Evolutionary conservation across 2,329 filamentous ascomycete genomes (phyloP).

Genomic region (Triangularia verruculosa): DNA sequence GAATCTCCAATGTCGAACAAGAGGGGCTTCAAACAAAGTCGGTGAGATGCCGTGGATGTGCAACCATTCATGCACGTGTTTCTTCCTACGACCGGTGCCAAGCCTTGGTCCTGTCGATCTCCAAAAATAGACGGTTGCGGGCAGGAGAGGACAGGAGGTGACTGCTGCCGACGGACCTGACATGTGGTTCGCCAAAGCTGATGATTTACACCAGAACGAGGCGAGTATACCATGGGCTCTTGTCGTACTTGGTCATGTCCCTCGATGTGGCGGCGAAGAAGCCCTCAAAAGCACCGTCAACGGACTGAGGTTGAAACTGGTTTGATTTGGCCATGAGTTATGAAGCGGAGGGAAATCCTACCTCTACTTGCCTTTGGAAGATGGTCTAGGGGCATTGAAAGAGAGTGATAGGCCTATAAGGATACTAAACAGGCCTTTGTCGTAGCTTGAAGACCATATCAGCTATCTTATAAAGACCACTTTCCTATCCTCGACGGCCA

Average conservation of each 20-base stretch:
- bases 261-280: slow-evolving; percentile 26
- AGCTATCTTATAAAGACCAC: too few species aligned
- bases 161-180: background rate
- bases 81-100: background rate
- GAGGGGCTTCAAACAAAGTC: background rate
- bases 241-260: background rate
- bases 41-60: background rate
- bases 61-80: background rate
- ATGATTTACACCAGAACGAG: background rate
- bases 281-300: slow-evolving; percentile 12
- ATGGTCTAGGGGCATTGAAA: background rate
- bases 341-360: too few species aligned
- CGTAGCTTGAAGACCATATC: too few species aligned
- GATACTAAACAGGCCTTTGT: too few species aligned
- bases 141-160: background rate
- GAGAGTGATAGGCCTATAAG: too few species aligned
- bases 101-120: background rate
- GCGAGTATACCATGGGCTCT: slow-evolving; percentile 10
- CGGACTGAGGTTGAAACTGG: background rate
- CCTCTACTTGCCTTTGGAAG: too few species aligned
- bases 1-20: background rate
- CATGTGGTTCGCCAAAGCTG: background rate
- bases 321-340: background rate
- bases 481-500: too few species aligned
- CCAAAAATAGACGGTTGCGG: background rate